Conservation (phyloP, 768 basidiomycete genomes). For the Galerina sulciceps region DNA sequence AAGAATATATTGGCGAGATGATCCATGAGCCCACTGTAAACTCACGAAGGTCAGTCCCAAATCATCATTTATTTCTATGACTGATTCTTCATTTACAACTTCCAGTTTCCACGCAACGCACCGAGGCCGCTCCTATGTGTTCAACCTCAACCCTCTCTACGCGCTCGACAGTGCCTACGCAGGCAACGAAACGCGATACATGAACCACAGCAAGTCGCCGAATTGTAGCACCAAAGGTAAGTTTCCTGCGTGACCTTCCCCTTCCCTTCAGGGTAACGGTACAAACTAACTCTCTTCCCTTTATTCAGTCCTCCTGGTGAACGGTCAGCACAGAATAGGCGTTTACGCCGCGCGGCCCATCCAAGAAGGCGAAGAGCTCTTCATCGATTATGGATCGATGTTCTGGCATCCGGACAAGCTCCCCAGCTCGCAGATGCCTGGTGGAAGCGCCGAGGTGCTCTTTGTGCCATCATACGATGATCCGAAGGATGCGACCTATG, state of each 20-base stretch:
- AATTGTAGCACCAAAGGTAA: slow-evolving; percentile 55
- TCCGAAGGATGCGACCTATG: not conserved
- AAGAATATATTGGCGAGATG: slow-evolving; percentile 74
- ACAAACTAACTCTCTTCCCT: not conserved
- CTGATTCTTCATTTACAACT: not conserved
- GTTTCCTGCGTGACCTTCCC: slow-evolving; percentile 13
- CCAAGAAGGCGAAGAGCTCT: slow-evolving; percentile 49
- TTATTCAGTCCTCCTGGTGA: slow-evolving; percentile 55
- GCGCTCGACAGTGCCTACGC: slow-evolving; percentile 58
- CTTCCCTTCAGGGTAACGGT: not conserved
- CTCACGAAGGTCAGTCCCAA: slow-evolving; percentile 51
- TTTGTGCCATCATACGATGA: not conserved
- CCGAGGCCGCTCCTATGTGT: slow-evolving; percentile 64
- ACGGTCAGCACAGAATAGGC: slow-evolving; percentile 71
- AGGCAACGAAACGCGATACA: slow-evolving; percentile 70
- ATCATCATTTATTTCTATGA: not conserved
- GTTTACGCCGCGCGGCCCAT: slow-evolving; percentile 52
- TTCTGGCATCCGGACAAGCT: slow-evolving; percentile 34
- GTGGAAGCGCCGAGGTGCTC: too few species aligned
- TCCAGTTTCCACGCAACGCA: slow-evolving; percentile 45
- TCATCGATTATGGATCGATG: slow-evolving; percentile 59
- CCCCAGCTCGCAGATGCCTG: not conserved
- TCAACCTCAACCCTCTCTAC: slow-evolving; percentile 49
- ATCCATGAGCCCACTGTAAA: slow-evolving; percentile 51
- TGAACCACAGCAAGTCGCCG: slow-evolving; percentile 53